A percentile compares a stretch with the other conserved stretches of the same genome.
Evolutionary conservation across 768 basidiomycete species (phyloP).

Genomic region (Phylloporus sp.): DNA sequence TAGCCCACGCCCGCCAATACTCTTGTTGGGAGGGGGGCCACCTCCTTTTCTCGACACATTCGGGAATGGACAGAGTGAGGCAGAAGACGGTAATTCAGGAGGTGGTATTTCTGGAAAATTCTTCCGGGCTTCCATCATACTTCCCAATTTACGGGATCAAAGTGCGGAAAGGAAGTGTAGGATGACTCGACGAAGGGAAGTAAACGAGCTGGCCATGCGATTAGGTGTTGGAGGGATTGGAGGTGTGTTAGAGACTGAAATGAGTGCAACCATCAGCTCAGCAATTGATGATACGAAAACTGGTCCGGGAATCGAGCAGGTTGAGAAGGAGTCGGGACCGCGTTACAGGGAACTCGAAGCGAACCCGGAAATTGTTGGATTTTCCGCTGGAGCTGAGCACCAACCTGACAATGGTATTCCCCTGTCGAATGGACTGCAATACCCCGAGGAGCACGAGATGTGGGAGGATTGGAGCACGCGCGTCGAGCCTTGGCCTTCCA

Average conservation of each 20-base stretch:
- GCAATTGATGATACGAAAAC: constrained; percentile 1
- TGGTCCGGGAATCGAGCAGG: constrained; percentile 2
- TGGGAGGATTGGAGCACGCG: constrained; percentile 67
- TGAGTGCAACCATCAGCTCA: not conserved
- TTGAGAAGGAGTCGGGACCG: constrained; percentile 1
- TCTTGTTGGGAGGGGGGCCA: constrained; percentile 21
- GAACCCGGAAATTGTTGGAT: constrained; percentile 11
- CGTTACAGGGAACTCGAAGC: constrained; percentile 16
- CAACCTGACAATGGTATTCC: not conserved
- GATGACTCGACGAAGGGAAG: constrained; percentile 60
- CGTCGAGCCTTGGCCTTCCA: constrained; percentile 65
- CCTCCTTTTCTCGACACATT: constrained; percentile 27
- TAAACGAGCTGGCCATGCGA: constrained; percentile 80
- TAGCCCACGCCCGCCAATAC: constrained; percentile 20
- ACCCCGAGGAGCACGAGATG: constrained; percentile 33
- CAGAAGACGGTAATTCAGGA: constrained; percentile 15
- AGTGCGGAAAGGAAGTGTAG: constrained; percentile 54
- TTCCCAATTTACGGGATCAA: constrained; percentile 58
- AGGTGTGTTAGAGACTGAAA: constrained; percentile 47
- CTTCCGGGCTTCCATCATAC: constrained; percentile 67
- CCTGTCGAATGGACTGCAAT: constrained; percentile 1
- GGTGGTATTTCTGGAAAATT: constrained; percentile 34
- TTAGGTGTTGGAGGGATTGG: constrained; percentile 78
- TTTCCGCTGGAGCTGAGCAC: constrained; percentile 14
- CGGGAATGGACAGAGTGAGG: constrained; percentile 12